Evolutionary conservation across 2,329 filamentous ascomycete genomes (phyloP).

Genomic region (Elsinoe australis): DNA sequence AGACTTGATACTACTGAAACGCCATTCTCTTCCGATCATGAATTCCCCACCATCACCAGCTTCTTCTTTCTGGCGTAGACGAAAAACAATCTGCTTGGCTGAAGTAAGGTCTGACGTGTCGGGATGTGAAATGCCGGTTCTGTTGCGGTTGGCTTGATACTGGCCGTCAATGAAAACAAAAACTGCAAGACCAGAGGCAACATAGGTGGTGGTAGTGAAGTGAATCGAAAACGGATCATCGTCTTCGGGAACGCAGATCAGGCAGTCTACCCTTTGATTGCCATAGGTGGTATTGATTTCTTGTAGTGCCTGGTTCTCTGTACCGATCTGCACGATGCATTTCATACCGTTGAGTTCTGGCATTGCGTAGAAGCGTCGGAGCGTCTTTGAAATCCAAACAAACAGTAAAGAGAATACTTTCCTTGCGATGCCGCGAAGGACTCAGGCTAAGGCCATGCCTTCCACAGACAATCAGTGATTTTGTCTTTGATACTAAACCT

Average conservation of each 20-base stretch:
- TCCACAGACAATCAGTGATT: too few species aligned
- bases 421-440: conserved; percentile 16
- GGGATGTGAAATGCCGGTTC: conserved; percentile 35
- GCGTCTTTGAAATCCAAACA: neutral
- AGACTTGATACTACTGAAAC: conserved; percentile 44
- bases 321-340: conserved; percentile 45
- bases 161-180: conserved; percentile 52
- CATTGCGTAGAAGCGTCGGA: too few species aligned
- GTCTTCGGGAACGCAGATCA: conserved; percentile 42
- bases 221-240: conserved; percentile 43
- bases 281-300: conserved; percentile 46
- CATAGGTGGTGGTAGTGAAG: conserved; percentile 43
- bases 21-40: conserved; percentile 44
- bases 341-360: conserved; percentile 46
- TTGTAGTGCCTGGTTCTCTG: conserved; percentile 37
- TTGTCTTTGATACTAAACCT: too few species aligned
- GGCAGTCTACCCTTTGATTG: conserved; percentile 47
- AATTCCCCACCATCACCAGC: conserved; percentile 39
- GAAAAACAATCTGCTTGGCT: conserved; percentile 41
- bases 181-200: conserved; percentile 47
- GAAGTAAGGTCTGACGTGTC: conserved; percentile 23
- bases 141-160: conserved; percentile 52
- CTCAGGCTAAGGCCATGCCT: too few species aligned
- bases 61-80: conserved; percentile 49
- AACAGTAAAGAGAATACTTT: too few species aligned